Percentiles rank a stretch among this genome's conserved stretches.
phyloP scores from a whole-genome alignment of 805 yeast genomes.

The Saturnispora hagleri region DNA sequence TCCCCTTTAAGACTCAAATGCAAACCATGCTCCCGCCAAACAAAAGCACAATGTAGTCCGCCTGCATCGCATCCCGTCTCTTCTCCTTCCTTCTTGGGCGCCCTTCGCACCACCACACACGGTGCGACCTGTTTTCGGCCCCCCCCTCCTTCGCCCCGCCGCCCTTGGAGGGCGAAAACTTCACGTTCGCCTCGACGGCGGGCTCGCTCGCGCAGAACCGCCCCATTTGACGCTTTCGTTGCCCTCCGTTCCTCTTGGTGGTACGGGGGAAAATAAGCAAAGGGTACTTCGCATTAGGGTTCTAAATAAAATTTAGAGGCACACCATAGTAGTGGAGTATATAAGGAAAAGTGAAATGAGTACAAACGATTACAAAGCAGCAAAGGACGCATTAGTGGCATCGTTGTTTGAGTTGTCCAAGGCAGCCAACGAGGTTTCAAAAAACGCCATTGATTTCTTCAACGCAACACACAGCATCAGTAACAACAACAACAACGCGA shows the following conservation, averaged over 20 bases:
- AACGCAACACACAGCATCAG: constrained; percentile 31
- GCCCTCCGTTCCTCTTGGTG: neutral
- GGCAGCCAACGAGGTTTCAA: constrained; percentile 79
- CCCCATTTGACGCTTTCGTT: neutral
- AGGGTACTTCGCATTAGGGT: neutral
- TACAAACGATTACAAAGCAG: constrained; percentile 21
- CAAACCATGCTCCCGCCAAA: too few relatives aligned
- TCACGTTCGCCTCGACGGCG: neutral
- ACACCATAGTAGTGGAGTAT: neutral
- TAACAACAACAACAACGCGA: constrained; percentile 23
- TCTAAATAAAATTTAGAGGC: neutral
- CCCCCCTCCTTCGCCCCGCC: neutral
- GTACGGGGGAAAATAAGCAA: neutral
- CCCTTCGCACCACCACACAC: neutral
- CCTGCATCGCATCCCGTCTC: too few relatives aligned
- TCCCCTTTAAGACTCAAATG: too few relatives aligned
- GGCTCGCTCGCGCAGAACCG: neutral
- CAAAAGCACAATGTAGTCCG: too few relatives aligned
- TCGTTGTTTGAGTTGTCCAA: constrained; percentile 74
- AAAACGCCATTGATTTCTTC: constrained; percentile 70
- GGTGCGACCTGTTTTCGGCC: neutral
- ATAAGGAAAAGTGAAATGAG: neutral
- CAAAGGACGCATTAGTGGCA: constrained; percentile 45
- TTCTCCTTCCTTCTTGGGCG: neutral
- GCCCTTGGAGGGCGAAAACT: neutral